Conservation (phyloP, 2,329 filamentous ascomycete genomes). For the Coniochaeta ligniaria region DNA sequence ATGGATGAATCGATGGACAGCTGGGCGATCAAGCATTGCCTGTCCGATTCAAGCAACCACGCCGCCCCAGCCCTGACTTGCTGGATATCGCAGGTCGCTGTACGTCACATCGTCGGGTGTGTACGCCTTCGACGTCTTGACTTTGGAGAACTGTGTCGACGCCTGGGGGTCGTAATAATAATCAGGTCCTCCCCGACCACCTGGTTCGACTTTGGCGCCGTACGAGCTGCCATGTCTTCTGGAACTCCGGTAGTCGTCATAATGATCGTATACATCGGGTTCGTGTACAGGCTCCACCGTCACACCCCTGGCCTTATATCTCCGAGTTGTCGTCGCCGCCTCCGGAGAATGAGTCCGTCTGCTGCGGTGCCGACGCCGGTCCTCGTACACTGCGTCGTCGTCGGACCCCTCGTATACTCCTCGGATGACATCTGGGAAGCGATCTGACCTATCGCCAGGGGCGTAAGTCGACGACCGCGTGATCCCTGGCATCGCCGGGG, state of each 20-base stretch:
- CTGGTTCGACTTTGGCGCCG: not conserved
- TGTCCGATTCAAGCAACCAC: not conserved
- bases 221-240: not conserved
- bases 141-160: not conserved
- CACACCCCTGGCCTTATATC: not conserved
- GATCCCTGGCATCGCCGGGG: conserved; percentile 4
- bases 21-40: no score
- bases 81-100: not conserved
- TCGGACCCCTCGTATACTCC: not conserved
- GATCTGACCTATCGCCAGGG: not conserved
- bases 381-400: not conserved
- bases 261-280: not conserved
- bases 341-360: not conserved
- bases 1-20: no score
- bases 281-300: not conserved
- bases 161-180: not conserved
- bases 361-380: not conserved
- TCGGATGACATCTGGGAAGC: not conserved
- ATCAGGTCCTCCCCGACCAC: not conserved
- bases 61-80: not conserved
- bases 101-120: not conserved
- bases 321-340: not conserved
- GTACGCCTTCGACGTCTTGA: not conserved
- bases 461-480: not conserved
- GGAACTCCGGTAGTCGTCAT: not conserved